Base-by-base conservation (phyloP, 2,329 filamentous ascomycete species). In the Aspergillus cejpii region DNA sequence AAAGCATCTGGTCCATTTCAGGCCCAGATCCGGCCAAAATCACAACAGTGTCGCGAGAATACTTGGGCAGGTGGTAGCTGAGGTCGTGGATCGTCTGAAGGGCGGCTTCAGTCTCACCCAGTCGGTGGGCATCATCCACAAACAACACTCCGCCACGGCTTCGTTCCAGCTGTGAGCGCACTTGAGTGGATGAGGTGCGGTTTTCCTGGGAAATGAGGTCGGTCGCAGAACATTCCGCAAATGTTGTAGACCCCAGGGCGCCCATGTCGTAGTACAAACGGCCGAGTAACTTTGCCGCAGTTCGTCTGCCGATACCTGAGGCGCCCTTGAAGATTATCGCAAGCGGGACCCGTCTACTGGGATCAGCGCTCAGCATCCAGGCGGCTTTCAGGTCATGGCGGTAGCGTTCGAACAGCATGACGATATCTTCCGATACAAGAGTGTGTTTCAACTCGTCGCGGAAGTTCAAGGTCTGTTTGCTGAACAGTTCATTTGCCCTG, bases 181-280 rank as follows among this genome's bases (percentile, higher is more conserved):
- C 45, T 26, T 47, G 49, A 11, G 44, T 26, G 2, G 47, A 50
- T 7, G 44, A 42, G 23, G 45, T 38, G 26, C 43, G 39, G 8
- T 33, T 11, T 2, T 46, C 36, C 12, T 44, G 33, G 1, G 47
- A 20, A 14, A 49, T 19, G 3, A 55, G 40, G 26, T 55, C 51
- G 20, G 41, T 45, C 3, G 51, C 47, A 7, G 52, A 54, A 37
- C 50, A 51, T 6, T 53, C 48, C 5, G 53, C 48, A 3, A 56
- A 14, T 8, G 34, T 43, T 7, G 39, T 41, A 3, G 49, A 48
- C 7, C 43, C 43, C 12, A 56, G 44, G 8, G 51, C 41, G 6
- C 53, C 53, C 53, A 56, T 56, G n/a, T 51, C 44, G 26, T 56
- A 56, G 37, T 53, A 56, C 5, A 56, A 43, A 6, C 41, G 44